Conservation (phyloP, 2,329 filamentous ascomycete genomes). For the Cercospora sp. region DNA sequence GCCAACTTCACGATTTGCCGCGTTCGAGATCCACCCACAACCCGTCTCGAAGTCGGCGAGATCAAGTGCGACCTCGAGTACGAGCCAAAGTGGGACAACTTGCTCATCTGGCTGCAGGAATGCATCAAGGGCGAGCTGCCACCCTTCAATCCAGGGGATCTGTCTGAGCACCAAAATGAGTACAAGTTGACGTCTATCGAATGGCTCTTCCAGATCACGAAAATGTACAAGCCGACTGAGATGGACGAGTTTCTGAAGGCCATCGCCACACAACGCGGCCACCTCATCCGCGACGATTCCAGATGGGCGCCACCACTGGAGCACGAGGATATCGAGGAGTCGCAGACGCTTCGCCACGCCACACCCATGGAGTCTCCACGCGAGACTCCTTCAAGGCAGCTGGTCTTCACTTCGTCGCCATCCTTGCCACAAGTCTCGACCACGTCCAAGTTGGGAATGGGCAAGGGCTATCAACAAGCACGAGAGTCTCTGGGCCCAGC, state of each 20-base stretch:
- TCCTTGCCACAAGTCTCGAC: neutral
- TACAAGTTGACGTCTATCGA: no score
- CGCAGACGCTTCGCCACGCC: neutral
- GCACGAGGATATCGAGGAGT: neutral
- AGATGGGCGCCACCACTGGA: neutral
- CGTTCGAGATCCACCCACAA: no score
- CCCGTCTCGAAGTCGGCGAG: no score
- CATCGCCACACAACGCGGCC: neutral
- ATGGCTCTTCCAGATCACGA: neutral
- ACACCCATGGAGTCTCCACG: neutral
- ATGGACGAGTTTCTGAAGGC: neutral
- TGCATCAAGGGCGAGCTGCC: no score
- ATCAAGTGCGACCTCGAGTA: neutral
- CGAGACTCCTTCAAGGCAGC: neutral
- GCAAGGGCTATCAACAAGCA: neutral
- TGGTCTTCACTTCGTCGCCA: neutral
- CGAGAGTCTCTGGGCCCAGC: neutral
- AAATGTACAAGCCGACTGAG: neutral
- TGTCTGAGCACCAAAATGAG: no score
- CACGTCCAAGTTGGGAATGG: accelerated
- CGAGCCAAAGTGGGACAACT: conserved; percentile 8
- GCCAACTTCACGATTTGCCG: neutral
- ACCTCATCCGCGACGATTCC: neutral
- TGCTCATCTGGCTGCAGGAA: neutral
- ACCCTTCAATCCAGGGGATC: no score